Conservation (phyloP, 768 basidiomycete species). For the Macrolepiota dolichaula region DNA sequence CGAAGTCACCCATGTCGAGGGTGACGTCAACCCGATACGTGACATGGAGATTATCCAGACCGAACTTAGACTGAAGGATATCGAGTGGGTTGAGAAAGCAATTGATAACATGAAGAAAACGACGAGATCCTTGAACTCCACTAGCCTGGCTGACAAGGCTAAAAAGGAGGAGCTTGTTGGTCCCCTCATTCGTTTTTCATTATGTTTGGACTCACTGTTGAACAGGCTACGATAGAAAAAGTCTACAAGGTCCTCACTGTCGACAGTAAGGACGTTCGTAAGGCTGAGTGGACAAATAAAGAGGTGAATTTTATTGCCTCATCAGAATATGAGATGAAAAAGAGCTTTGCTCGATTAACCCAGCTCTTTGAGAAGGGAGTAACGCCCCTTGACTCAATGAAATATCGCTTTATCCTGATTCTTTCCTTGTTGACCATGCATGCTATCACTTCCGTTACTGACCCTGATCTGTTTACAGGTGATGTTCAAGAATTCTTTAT, state of each 20-base stretch:
- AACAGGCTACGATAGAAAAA: conserved; percentile 81
- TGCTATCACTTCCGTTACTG: neutral
- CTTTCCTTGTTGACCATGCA: conserved; percentile 24
- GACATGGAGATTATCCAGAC: conserved; percentile 98
- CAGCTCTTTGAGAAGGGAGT: conserved; percentile 96
- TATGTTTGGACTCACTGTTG: neutral
- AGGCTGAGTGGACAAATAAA: conserved; percentile 93
- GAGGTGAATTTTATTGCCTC: conserved; percentile 58
- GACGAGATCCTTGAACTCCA: conserved; percentile 68
- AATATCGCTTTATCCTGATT: conserved; percentile 48
- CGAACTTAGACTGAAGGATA: conserved; percentile 94
- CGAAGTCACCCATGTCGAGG: conserved; percentile 99
- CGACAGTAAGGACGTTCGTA: conserved; percentile 87
- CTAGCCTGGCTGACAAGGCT: conserved; percentile 86
- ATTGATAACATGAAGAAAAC: conserved; percentile 75
- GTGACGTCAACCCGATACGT: conserved; percentile 91
- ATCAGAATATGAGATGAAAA: conserved; percentile 61
- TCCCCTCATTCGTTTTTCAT: conserved; percentile 1
- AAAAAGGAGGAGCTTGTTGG: conserved; percentile 93
- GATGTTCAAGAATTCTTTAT: neutral
- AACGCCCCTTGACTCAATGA: conserved; percentile 78
- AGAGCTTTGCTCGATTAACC: conserved; percentile 50
- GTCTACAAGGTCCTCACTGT: conserved; percentile 73
- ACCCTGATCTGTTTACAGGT: neutral
- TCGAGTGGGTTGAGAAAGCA: conserved; percentile 96